Percentiles rank a stretch among this genome's conserved stretches.
These are phyloP conservation scores for Pleurotus platypus DNA, from an alignment of 768 basidiomycete genomes.

Conservation along the genomic window DNA sequence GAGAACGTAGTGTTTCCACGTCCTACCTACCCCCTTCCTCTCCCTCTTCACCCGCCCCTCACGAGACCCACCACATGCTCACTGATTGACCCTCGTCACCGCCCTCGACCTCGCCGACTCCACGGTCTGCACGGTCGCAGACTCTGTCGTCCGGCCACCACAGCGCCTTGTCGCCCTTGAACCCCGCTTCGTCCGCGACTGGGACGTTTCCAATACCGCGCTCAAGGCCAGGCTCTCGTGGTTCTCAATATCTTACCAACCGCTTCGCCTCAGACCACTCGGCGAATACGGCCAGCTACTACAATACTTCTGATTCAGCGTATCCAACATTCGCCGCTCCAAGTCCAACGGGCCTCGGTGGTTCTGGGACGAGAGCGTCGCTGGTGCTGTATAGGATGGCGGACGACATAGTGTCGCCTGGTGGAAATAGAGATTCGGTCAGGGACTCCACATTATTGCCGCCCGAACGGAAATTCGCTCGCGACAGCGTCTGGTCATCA, in stretches of 20 bases:
- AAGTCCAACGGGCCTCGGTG: constrained; percentile 16
- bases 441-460: constrained; percentile 14
- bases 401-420: constrained; percentile 29
- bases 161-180: constrained; percentile 52
- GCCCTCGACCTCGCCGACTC: constrained; percentile 23
- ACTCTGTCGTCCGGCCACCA: constrained; percentile 21
- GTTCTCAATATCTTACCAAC: constrained; percentile 32
- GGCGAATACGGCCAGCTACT: constrained; percentile 1
- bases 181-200: constrained; percentile 31
- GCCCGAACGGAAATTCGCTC: constrained; percentile 13
- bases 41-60: constrained; percentile 9
- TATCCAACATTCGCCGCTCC: not conserved
- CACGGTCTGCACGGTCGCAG: constrained; percentile 12
- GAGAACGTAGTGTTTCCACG: too few relatives aligned
- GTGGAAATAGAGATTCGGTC: constrained; percentile 24
- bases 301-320: not conserved
- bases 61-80: constrained; percentile 17
- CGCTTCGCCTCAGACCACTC: constrained; percentile 42
- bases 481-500: constrained; percentile 28
- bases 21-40: constrained; percentile 7
- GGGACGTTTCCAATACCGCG: constrained; percentile 19
- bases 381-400: constrained; percentile 70
- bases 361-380: constrained; percentile 32
- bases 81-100: constrained; percentile 12
- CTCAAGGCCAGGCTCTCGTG: constrained; percentile 35